These are phyloP conservation scores for Stropharia rugosoannulata DNA, from an alignment of 768 basidiomycete species.

Conservation along the genomic window DNA sequence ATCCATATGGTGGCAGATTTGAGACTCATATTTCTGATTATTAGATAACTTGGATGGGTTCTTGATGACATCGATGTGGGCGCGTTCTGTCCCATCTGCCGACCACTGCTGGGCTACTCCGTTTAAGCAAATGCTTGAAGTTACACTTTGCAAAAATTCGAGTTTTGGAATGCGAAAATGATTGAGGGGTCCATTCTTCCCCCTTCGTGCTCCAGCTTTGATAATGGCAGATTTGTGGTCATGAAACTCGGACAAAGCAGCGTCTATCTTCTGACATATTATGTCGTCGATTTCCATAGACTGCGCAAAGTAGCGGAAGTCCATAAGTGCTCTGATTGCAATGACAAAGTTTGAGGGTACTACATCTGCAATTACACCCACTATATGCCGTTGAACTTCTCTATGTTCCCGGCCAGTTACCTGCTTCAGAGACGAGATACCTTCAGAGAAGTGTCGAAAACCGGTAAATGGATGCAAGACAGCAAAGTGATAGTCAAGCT, in stretches of 20 bases:
- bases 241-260: constrained; percentile 29
- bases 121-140: constrained; percentile 20
- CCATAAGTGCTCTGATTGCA: constrained; percentile 31
- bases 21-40: constrained; percentile 30
- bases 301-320: too few relatives aligned
- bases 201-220: constrained; percentile 21
- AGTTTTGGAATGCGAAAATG: constrained; percentile 45
- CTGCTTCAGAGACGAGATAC: too few relatives aligned
- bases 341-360: constrained; percentile 26
- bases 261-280: constrained; percentile 13
- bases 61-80: constrained; percentile 32
- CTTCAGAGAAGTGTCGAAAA: too few relatives aligned
- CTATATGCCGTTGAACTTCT: constrained; percentile 32
- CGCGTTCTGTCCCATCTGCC: constrained; percentile 31
- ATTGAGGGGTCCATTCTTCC: constrained; percentile 23
- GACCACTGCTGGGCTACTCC: constrained; percentile 35
- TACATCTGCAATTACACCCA: constrained; percentile 32
- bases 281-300: constrained; percentile 22
- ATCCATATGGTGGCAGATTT: constrained; percentile 33
- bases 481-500: too few relatives aligned
- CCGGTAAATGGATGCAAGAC: too few relatives aligned
- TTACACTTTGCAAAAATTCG: too few relatives aligned
- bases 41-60: constrained; percentile 27
- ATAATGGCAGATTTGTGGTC: constrained; percentile 32
- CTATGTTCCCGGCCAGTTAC: constrained; percentile 37